Evolutionary conservation across 2,329 filamentous ascomycete genomes (phyloP).

Genomic region (Cladosporium sp.): DNA sequence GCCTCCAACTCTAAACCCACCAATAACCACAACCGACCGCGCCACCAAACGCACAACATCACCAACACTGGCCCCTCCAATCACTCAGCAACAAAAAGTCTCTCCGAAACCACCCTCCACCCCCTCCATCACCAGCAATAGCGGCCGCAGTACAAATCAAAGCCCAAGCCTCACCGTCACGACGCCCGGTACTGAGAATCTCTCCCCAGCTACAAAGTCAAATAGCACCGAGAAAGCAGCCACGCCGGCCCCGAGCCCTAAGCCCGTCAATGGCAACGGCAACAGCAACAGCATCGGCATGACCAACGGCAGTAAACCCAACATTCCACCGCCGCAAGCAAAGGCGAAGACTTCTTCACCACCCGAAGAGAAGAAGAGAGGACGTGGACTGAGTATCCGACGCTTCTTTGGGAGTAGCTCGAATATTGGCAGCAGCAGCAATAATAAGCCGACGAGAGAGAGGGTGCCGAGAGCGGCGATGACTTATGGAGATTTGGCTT

Average conservation of each 20-base stretch:
- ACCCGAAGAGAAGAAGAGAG: slow-evolving; percentile 3
- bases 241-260: neutral
- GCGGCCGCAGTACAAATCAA: neutral
- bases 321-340: neutral
- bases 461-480: slow-evolving; percentile 4
- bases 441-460: neutral
- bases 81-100: neutral
- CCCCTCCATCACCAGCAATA: neutral
- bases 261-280: neutral
- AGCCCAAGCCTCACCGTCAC: neutral
- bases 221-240: neutral
- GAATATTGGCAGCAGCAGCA: too few relatives aligned
- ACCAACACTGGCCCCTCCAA: neutral
- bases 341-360: neutral
- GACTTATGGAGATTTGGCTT: slow-evolving; percentile 12
- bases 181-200: neutral
- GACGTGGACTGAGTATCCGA: slow-evolving; percentile 1
- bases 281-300: neutral
- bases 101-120: neutral
- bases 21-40: neutral
- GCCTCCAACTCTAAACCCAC: neutral
- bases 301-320: neutral
- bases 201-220: neutral
- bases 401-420: neutral
- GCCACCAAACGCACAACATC: neutral